These are phyloP conservation scores for Suhomyces guaymorum DNA, from an alignment of 1,139 yeast genomes.

Conservation along the genomic window DNA sequence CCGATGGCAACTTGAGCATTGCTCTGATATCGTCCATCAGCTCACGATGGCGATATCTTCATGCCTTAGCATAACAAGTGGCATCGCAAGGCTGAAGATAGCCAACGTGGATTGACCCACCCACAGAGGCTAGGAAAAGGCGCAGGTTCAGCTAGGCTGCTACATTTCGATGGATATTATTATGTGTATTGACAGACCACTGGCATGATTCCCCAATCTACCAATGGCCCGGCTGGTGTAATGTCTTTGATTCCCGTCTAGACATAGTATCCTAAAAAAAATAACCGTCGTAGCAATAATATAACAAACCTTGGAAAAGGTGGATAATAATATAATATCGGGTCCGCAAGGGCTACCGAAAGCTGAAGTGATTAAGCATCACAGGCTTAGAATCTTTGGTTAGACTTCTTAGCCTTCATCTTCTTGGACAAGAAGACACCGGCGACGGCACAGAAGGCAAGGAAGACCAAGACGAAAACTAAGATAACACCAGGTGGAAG, in stretches of 20 bases:
- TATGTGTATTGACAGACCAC: conserved; percentile 7
- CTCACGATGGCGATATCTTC: no score
- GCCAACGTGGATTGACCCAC: no score
- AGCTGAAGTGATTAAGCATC: no score
- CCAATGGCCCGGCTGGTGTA: conserved; percentile 9
- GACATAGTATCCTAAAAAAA: conserved; percentile 9
- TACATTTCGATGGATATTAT: conserved; percentile 5
- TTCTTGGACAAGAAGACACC: conserved; percentile 41
- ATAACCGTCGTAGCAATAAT: conserved; percentile 9
- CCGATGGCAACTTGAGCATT: no score
- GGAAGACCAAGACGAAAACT: conserved; percentile 49
- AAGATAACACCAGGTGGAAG: conserved; percentile 55
- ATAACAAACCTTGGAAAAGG: background rate
- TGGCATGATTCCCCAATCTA: conserved; percentile 15
- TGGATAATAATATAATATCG: conserved; percentile 1
- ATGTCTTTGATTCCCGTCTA: conserved; percentile 13
- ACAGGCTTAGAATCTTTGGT: conserved; percentile 46
- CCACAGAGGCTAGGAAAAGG: no score
- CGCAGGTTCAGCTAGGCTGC: background rate
- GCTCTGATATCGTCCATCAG: no score
- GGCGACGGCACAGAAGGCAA: conserved; percentile 39
- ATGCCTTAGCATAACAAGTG: no score
- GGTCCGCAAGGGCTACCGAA: background rate
- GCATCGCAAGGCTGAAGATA: no score
- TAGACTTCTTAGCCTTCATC: conserved; percentile 45